Evolutionary conservation across 2,329 filamentous ascomycete species (phyloP), one percentile per base, ranked within the genome.

Genomic region (Madurella mycetomatis): DNA sequence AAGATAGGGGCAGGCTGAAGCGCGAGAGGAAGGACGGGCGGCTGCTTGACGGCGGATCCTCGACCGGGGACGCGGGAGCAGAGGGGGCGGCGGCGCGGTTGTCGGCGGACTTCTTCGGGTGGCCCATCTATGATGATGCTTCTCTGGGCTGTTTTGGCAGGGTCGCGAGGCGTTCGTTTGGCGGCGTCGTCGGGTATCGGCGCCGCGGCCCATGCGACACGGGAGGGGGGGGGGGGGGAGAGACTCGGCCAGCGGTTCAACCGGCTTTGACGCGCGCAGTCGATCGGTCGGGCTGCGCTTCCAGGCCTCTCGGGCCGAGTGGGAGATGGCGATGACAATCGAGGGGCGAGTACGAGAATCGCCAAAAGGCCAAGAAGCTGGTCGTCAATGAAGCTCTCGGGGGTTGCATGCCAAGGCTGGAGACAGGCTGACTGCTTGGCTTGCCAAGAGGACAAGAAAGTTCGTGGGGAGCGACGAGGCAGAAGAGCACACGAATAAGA

Each of bases 1-100:
- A 25, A 4, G 25, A 25, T 7, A 80, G 76, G 54, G 80, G 72
- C 47, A 79, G 70, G 53, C 73, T 72, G 58, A 83, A 70, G 51
- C 79, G 78, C 60, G 80, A 80, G 62, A 83, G 72, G 59, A 84
- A 72, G 45, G 75, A 76, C 51, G 70, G 68, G 54, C 69, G 49
- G 55, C 34, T 49, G 50, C 31, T 48, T 19, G 53, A 52, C 34
- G 49, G 47, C 19, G 54, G 42, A 2, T 46, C 47, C 47, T 51
- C 46, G 11, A 49, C 31, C 39, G 62, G 53, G 47, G 60, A 50
- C 47, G 49, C 49, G 45, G 60, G 65, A 60, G 69, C 62, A 66
- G 69, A 62, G 61, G 68, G 62, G 61, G 68, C 66, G 64, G 70
- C 62, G 60, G 67, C 65, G 65, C 70, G 69, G 65, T 69, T 53